A percentile compares a stretch with the other conserved stretches of the same genome.
These are phyloP conservation scores for Malassezia sp. DNA, from an alignment of 1,284 basidiomycete species.

Conservation along the genomic window DNA sequence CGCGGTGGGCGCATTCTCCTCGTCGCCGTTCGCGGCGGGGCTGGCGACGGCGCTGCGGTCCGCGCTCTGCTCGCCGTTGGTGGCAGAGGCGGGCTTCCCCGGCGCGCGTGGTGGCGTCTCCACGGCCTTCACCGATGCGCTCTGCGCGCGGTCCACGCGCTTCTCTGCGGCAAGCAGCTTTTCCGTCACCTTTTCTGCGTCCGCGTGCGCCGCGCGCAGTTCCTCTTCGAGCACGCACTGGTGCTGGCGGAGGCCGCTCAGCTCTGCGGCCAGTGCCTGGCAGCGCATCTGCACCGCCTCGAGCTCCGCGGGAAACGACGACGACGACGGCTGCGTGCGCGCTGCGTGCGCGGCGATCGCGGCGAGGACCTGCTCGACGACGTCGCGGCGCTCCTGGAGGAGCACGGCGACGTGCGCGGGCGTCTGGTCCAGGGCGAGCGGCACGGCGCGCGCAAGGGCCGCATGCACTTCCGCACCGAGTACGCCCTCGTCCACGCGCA, in stretches of 20 bases:
- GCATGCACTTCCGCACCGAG: constrained; percentile 7
- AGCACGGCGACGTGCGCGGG: not conserved
- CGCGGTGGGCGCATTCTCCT: not conserved
- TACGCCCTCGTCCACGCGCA: constrained; percentile 20
- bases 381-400: not conserved
- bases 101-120: constrained; percentile 15
- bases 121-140: constrained; percentile 8
- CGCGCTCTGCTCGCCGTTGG: not conserved
- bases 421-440: not conserved
- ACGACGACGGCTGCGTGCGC: not conserved
- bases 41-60: not conserved
- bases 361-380: not conserved
- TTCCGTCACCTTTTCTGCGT: constrained; percentile 11
- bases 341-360: not conserved
- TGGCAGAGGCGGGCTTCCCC: constrained; percentile 8
- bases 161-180: constrained; percentile 15
- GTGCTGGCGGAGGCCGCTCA: constrained; percentile 14
- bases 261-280: constrained; percentile 18
- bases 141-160: constrained; percentile 14
- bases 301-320: not conserved
- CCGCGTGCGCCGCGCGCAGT: constrained; percentile 4
- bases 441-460: not conserved
- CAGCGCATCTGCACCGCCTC: constrained; percentile 15
- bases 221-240: too few relatives aligned
- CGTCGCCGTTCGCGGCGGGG: not conserved